Evolutionary conservation across 78 protist genomes (phyloP).

Genomic region (Pigoraptor vietnamica): DNA sequence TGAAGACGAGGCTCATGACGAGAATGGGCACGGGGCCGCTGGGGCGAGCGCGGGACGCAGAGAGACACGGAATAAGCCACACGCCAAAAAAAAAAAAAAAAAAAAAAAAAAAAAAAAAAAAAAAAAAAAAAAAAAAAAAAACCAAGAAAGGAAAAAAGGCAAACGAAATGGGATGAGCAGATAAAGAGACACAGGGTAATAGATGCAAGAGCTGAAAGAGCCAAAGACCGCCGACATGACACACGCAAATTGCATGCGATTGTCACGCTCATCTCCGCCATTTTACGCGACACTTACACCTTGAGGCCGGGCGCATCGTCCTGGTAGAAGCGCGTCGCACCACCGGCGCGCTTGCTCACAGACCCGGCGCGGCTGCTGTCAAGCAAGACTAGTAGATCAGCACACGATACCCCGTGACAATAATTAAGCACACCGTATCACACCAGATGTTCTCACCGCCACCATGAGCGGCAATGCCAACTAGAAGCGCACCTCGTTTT

Average conservation of each 20-base stretch:
- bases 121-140: not conserved
- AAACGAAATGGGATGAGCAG: too few species aligned
- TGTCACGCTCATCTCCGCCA: too few species aligned
- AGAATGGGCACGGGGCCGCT: constrained; percentile 34
- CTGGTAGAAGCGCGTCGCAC: not conserved
- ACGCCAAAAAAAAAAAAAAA: too few species aligned
- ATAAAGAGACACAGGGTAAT: too few species aligned
- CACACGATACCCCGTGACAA: too few species aligned
- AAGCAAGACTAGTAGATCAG: too few species aligned
- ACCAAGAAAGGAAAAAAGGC: not conserved
- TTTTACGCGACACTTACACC: not conserved
- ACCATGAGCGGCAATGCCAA: not conserved
- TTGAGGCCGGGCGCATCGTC: not conserved
- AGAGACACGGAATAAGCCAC: not conserved
- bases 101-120: not conserved
- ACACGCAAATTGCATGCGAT: too few species aligned
- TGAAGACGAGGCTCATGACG: constrained; percentile 28
- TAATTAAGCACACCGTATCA: too few species aligned
- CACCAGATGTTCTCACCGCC: too few species aligned
- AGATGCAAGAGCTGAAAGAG: too few species aligned
- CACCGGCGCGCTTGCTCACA: too few species aligned
- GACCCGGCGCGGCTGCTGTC: not conserved
- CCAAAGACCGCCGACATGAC: not conserved
- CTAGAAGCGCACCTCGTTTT: not conserved
- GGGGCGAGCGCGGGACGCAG: not conserved